Evolutionary conservation across 1,284 basidiomycete species (phyloP).

Genomic region (Heterobasidion occidentale): DNA sequence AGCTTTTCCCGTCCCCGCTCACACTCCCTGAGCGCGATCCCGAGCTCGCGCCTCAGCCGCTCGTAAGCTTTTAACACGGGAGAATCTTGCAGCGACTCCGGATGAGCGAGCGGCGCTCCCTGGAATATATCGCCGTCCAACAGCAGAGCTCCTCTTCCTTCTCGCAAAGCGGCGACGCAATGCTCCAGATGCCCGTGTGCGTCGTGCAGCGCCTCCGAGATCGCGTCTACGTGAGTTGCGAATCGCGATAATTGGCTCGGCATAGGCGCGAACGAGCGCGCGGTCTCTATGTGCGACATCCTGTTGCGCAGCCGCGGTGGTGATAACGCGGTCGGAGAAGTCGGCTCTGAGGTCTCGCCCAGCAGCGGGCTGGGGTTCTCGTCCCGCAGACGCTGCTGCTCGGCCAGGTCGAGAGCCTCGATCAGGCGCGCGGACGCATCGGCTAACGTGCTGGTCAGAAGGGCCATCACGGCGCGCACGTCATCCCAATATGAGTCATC

Average conservation of each 20-base stretch:
- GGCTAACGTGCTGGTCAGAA: constrained; percentile 56
- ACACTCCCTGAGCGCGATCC: constrained; percentile 67
- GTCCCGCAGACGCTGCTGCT: constrained; percentile 38
- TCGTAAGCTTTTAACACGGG: constrained; percentile 63
- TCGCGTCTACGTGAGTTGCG: constrained; percentile 61
- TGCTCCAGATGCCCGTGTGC: constrained; percentile 54
- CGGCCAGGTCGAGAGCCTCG: constrained; percentile 52
- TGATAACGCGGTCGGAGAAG: not conserved
- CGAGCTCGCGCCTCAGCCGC: constrained; percentile 63
- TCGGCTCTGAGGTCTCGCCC: not conserved
- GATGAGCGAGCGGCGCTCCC: not conserved
- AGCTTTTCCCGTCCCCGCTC: constrained; percentile 66
- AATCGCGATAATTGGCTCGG: constrained; percentile 60
- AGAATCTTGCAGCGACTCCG: constrained; percentile 17
- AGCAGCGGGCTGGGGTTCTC: constrained; percentile 34
- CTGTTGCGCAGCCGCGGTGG: not conserved
- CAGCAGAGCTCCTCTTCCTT: constrained; percentile 19
- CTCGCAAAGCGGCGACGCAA: constrained; percentile 38
- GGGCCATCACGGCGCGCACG: constrained; percentile 60
- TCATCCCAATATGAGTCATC: constrained; percentile 73
- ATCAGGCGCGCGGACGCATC: constrained; percentile 54
- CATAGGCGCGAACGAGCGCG: constrained; percentile 59
- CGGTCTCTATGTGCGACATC: not conserved
- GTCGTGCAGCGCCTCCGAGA: constrained; percentile 57
- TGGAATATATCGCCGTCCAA: constrained; percentile 24